Evolutionary conservation across 164 flowering plant genomes (phyloP).

Genomic region (Paratinospora sagittata): DNA sequence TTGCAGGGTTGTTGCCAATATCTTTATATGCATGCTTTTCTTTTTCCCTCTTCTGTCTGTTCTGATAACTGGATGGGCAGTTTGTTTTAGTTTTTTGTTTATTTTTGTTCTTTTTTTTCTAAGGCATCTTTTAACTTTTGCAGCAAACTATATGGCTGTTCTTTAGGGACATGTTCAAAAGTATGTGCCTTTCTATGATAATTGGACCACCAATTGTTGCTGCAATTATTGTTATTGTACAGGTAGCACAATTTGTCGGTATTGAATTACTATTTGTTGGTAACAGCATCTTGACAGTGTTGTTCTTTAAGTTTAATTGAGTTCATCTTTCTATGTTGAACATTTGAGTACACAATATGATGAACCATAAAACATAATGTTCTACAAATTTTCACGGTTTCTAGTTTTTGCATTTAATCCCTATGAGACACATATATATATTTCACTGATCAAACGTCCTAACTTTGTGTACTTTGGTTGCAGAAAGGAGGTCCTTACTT

Average conservation of each 20-base stretch:
- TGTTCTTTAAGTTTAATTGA: not conserved
- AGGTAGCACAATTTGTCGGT: constrained; percentile 41
- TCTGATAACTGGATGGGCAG: not conserved
- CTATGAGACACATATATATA: not conserved
- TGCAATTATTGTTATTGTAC: constrained; percentile 84
- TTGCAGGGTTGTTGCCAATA: not conserved
- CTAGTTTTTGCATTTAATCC: not conserved
- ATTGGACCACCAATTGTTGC: constrained; percentile 30
- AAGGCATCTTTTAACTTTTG: constrained; percentile 6
- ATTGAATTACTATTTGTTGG: not conserved
- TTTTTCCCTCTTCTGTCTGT: not conserved
- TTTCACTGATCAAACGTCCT: not conserved
- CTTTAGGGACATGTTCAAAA: constrained; percentile 84
- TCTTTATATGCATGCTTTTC: not conserved
- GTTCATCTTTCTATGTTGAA: too few relatives aligned
- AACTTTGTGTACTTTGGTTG: constrained; percentile 17
- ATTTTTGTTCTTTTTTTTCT: not conserved
- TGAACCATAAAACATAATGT: too few relatives aligned
- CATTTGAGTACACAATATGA: too few relatives aligned
- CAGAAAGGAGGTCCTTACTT: constrained; percentile 99
- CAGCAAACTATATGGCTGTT: constrained; percentile 96
- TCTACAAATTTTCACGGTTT: too few relatives aligned
- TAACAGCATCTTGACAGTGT: not conserved
- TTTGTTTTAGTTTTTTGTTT: not conserved
- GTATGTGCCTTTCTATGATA: constrained; percentile 51